These are phyloP conservation scores for Hypoxylon sp. DNA, from an alignment of 2,329 filamentous ascomycete genomes.

Conservation along the genomic window DNA sequence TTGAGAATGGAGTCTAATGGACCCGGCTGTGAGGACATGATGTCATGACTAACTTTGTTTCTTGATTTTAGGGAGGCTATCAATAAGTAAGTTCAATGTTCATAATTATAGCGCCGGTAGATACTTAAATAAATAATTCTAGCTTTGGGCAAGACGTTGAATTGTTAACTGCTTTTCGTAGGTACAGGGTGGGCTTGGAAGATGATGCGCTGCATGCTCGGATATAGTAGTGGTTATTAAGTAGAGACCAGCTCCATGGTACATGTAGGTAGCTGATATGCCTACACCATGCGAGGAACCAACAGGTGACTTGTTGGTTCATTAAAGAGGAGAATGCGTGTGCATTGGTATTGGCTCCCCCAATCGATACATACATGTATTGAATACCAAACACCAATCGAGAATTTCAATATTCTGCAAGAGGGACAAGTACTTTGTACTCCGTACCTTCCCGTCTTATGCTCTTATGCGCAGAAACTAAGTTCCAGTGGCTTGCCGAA, in stretches of 20 bases:
- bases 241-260: constrained; percentile 3
- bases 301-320: neutral
- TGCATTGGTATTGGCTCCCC: constrained; percentile 18
- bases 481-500: constrained; percentile 36
- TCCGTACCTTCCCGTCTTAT: constrained; percentile 9
- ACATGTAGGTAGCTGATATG: constrained; percentile 7
- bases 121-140: constrained; percentile 26
- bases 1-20: constrained; percentile 41
- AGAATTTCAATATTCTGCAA: constrained; percentile 16
- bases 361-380: too few species aligned
- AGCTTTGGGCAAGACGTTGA: constrained; percentile 5
- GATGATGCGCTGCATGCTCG: constrained; percentile 4
- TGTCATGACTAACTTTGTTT: constrained; percentile 35
- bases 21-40: constrained; percentile 38
- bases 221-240: constrained; percentile 1
- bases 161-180: constrained; percentile 31
- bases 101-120: constrained; percentile 33
- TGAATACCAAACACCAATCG: constrained; percentile 13
- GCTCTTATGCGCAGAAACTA: constrained; percentile 4
- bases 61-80: constrained; percentile 34
- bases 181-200: neutral
- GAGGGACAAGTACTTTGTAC: constrained; percentile 8
- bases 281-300: neutral
- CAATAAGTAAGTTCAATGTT: too few species aligned
- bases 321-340: constrained; percentile 13